Evolutionary conservation across 306 rosid genomes (phyloP), one percentile per base, ranked within the genome.

Genomic region (Clitoria ternatea): DNA sequence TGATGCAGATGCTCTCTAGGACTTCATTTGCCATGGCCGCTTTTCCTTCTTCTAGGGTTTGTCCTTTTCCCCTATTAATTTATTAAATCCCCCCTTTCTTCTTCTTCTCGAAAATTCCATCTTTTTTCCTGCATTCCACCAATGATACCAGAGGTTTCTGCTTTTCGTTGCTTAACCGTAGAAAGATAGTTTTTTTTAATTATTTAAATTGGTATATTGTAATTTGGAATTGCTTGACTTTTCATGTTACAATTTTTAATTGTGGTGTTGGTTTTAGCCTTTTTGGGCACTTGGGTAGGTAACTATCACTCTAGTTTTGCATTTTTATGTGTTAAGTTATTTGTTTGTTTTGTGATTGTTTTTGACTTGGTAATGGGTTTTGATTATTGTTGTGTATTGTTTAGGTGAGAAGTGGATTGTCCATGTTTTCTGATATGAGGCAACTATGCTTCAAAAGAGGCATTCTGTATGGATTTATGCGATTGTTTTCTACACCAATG

Each of bases 391-490:
- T 39, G 56, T 60, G 4, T 75, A 72, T 66, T 79, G 57, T 50
- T 5, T 78, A 94, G 97, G 89, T 73, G 77, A 81, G 87, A 79
- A 78, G 89, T 76, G 90, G 90, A 57, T 42, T 85, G 22, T 82
- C 85, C 39, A 80, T 84, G 24, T 94, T 92, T 97, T 96, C 96
- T 4, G 85, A 90, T 22, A 72, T 79, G 81, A 87, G 95, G 53
- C 97, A 90, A 72, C 76, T 90, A 70, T 83, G 95, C 73, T 76
- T 90, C 23, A 75, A 88, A 69, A 87, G 87, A 56, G 88, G 91
- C 40, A 79, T 89, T 71, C 40, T 89, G 44, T 94, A 89, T 70
- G 97, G 98, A 44, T 86, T 90, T 73, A 83, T 91, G 87, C 80
- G 82, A 30, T 63, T 85, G 29, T 75, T 90, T 64, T 94, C 97